A percentile compares a stretch with the other conserved stretches of the same genome.
phyloP scores from a whole-genome alignment of 2,329 filamentous ascomycete species.

The Fusarium nanum region DNA sequence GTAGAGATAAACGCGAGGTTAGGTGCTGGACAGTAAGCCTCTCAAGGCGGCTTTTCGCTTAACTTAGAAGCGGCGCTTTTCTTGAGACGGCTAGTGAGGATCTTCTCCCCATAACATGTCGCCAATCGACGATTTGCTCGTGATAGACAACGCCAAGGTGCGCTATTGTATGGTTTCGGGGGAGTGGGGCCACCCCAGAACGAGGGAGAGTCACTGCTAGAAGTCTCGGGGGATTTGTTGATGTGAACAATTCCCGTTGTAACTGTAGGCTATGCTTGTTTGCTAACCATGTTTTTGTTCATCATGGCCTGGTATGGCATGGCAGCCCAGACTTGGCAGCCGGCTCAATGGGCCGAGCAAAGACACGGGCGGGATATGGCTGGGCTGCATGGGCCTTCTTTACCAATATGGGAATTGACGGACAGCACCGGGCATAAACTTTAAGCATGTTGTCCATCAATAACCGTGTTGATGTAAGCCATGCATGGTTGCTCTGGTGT shows the following conservation, averaged over 20 bases:
- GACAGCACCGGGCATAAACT: constrained; percentile 23
- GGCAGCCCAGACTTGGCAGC: constrained; percentile 39
- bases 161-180: constrained; percentile 31
- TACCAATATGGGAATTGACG: constrained; percentile 29
- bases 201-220: constrained; percentile 24
- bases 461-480: constrained; percentile 23
- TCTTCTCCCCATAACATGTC: constrained; percentile 34
- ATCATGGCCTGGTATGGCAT: constrained; percentile 10
- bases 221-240: constrained; percentile 21
- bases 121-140: constrained; percentile 45
- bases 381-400: constrained; percentile 12
- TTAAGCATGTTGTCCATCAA: constrained; percentile 7
- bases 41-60: constrained; percentile 29
- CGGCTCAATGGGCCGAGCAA: constrained; percentile 43
- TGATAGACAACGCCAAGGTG: constrained; percentile 24
- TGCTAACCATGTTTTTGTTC: constrained; percentile 15
- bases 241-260: constrained; percentile 35
- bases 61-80: constrained; percentile 31
- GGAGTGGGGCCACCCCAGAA: constrained; percentile 29
- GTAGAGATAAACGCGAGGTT: constrained; percentile 25
- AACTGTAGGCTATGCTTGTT: constrained; percentile 21
- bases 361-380: constrained; percentile 30
- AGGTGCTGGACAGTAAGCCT: constrained; percentile 22
- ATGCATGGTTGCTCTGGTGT: constrained; percentile 28
- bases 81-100: constrained; percentile 39